Conservation (phyloP, 805 yeast genomes). For the Kuraishia floccosa region DNA sequence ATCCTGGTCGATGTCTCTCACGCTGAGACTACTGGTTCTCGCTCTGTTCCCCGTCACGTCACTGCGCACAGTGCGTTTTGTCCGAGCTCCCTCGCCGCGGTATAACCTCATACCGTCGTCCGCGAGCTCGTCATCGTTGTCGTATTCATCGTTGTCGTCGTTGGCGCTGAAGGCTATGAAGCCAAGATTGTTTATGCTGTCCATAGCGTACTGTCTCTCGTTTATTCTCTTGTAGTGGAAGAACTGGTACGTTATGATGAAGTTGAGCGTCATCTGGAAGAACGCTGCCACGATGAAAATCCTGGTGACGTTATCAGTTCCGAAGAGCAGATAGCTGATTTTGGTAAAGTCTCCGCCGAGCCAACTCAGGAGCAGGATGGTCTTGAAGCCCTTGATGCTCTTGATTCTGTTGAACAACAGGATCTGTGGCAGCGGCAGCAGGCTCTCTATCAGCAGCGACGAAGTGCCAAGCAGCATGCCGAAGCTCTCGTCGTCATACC, state of each 20-base stretch:
- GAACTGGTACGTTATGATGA: constrained; percentile 64
- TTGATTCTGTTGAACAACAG: constrained; percentile 54
- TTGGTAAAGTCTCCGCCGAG: constrained; percentile 80
- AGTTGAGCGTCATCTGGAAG: constrained; percentile 68
- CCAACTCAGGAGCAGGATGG: constrained; percentile 73
- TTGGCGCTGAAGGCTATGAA: too few relatives aligned
- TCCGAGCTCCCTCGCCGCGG: too few relatives aligned
- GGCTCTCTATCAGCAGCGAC: constrained; percentile 55
- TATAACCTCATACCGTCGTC: too few relatives aligned
- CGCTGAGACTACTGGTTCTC: too few relatives aligned
- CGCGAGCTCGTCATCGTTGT: too few relatives aligned
- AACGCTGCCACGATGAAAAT: constrained; percentile 61
- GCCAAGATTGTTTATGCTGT: too few relatives aligned
- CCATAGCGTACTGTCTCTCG: background rate
- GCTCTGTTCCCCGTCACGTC: too few relatives aligned
- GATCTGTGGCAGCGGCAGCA: constrained; percentile 70
- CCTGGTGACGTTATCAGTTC: constrained; percentile 56
- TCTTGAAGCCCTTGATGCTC: constrained; percentile 69
- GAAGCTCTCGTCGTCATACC: constrained; percentile 13
- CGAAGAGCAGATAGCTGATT: constrained; percentile 61
- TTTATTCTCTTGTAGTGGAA: constrained; percentile 40
- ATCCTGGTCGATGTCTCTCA: too few relatives aligned
- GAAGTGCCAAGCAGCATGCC: constrained; percentile 19
- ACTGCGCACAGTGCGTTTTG: too few relatives aligned
- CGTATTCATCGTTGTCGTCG: too few relatives aligned